Evolutionary conservation across 345 rosid genomes (phyloP), one percentile per base, ranked within the genome.

Genomic region (Citrus mangshanensis): DNA sequence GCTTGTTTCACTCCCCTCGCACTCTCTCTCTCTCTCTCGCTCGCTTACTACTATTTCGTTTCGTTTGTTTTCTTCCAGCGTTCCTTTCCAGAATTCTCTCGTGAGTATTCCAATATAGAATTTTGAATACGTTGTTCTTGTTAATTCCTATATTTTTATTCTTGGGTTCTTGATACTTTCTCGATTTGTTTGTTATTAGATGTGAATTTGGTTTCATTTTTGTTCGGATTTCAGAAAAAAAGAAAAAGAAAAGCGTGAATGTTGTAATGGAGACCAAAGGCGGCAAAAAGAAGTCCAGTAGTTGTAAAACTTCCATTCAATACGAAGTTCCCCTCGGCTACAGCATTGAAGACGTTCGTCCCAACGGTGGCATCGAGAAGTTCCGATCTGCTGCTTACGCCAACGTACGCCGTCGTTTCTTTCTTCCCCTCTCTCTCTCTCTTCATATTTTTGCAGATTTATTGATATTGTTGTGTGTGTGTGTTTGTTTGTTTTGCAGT

Each of bases 291-390:
- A 90, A 89, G 49, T 82, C 87, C 14, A 84, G 80, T 16, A 81
- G 79, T 70, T 77, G 34, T 55, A 65, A 60, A 49, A 85, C 70
- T 68, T 82, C 87, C 37, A 24, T 84, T 38, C 89, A 79, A 42
- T 90, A 91, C 92, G 97, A 93, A 89, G 89, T 77, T 68, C 95
- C 97, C 30, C 91, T 91, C 74, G 95, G 94, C 42, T 93, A 93
- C 90, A 88, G 88, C 91, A 91, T 91, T 85, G 97, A 93, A 91
- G 94, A 93, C 87, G 86, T 93, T 86, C 94, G 95, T 81, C 97
- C 97, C 16, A 80, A 73, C 90, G 97, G 95, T 79, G 97, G 97
- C 82, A 86, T 89, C 81, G 86, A 93, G 80, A 93, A 91, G 86
- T 91, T 93, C 93, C 86, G 88, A 82, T 91, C 93, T 60, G 93